Evolutionary conservation across 2,329 filamentous ascomycete genomes (phyloP), one percentile per base, ranked within the genome.

Genomic region (Clonostachys sp.): DNA sequence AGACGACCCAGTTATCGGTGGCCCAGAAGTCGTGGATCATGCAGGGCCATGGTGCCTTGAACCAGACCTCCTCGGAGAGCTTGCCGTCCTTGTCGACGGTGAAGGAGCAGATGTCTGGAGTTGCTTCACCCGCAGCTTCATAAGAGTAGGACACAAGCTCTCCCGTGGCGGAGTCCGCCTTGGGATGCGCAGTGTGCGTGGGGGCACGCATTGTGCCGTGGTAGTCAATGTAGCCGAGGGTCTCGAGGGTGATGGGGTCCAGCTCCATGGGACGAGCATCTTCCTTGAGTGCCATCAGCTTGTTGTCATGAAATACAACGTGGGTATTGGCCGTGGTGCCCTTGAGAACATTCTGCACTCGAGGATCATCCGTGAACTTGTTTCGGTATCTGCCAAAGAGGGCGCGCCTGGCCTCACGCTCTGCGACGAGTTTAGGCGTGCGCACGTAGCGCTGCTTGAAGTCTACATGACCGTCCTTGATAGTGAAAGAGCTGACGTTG

Each of bases 291-390:
- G 74, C 74, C 2, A 77, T 61, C 13, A 78, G 56, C 12, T 71
- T 62, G 2, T 71, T 71, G 16, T 69, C 63, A 65, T 71, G 80
- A 52, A 68, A 71, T 4, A 78, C 57, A 5, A 80, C 59, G 48
- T 80, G 78, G 1, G 76, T 80, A 49, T 80, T 80, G 4, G 74
- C 67, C 0, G 68, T 59, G 82, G 51, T 89, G 24, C 24, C 24
- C 24, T 24, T 24, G 24, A 24, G 24, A 24, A 24, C 24, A 24
- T 24, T 24, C 24, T 58, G 56, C 41, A 62, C 59, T 42, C 62
- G 54, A 12, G 67, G 61, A 2, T 60, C 61, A 51, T 70, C 64
- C 4, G 67, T 69, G 51, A 55, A 68, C 24, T 58, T 62, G 48
- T 71, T 71, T 33, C 68, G 63, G 45, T 71, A 71, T 42, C 64